Base-by-base conservation (phyloP, 495 filamentous ascomycete genomes). In the Cercophora newfieldiana region DNA sequence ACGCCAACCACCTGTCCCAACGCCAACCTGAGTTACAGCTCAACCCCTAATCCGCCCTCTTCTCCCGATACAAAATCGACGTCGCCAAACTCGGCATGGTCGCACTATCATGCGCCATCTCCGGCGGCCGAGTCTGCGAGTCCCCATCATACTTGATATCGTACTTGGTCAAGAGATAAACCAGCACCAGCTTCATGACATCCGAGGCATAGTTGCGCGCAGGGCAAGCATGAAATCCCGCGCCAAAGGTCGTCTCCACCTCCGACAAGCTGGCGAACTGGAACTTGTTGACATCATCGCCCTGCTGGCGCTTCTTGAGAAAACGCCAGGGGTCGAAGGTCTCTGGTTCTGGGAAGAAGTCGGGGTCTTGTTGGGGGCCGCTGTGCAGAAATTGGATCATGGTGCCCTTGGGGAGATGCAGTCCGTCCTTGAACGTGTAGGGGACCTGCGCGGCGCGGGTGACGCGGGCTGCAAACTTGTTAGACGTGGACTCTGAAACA, bases 241-340 rank as follows among this genome's bases (percentile, higher is more conserved):
- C 70, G 0, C 84, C 83, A 49, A 85, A 86, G 28, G 73, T 71
- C 24, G 84, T 66, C 59, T 77, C 72, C 3, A 79, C 70, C 3
- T 77, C 70, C 0, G 74, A 75, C 22, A 84, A 78, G 49, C 78
- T 76, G 10, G 81, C 78, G 61, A 82, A 84, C 30, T 84, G 78
- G 50, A 78, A 71, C 30, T 59, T 68, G 49, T 79, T 79, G 6
- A 70, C 69, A 16, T 77, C 69, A 16, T 77, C 69, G n/a, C 71
- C 47, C 74, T 68, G 49, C 79, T 75, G 21, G 8, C 82, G 79
- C 49, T 82, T 68, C 47, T 77, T 81, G 55, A 74, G 74, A 67
- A 82, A 87, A 21, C 86, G 80, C 65, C 79, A 82, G 0, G 79
- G 82, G 65, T 88, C 83, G 59, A 86, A 88, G 1, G 70, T 70